phyloP scores from a whole-genome alignment of 78 protist species.

The Planoprotostelium fungivorum region DNA sequence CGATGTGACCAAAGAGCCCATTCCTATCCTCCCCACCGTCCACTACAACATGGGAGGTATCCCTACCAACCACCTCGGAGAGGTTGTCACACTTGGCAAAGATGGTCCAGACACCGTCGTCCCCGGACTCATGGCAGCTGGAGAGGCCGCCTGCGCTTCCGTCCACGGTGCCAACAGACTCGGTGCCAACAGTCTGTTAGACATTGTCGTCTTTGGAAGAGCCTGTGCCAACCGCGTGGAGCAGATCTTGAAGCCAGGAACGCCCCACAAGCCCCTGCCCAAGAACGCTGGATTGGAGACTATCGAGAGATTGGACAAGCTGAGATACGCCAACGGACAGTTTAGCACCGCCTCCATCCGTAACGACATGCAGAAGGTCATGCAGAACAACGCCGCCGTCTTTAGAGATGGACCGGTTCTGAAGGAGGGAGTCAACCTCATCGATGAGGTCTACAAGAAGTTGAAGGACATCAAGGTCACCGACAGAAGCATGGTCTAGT shows the following conservation, averaged over 20 bases:
- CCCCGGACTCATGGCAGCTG: constrained; percentile 96
- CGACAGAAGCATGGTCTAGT: constrained; percentile 59
- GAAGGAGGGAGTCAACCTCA: constrained; percentile 73
- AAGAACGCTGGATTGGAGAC: constrained; percentile 81
- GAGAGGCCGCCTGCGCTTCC: constrained; percentile 94
- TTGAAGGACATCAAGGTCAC: constrained; percentile 66
- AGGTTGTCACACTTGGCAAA: constrained; percentile 57
- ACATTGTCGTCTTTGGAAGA: constrained; percentile 98
- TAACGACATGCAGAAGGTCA: constrained; percentile 77
- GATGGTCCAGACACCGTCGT: constrained; percentile 57
- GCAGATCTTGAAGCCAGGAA: constrained; percentile 33
- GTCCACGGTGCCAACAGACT: constrained; percentile 98
- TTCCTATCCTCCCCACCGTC: constrained; percentile 98
- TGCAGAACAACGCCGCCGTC: constrained; percentile 93
- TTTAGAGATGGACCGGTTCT: constrained; percentile 79
- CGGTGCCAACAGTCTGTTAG: constrained; percentile 98
- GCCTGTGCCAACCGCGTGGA: constrained; percentile 77
- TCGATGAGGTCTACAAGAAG: constrained; percentile 55
- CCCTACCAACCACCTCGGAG: constrained; percentile 94
- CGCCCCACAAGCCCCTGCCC: constrained; percentile 62
- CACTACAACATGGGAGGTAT: constrained; percentile 99
- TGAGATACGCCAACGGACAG: constrained; percentile 82
- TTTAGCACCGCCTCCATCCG: constrained; percentile 80
- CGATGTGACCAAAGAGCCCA: constrained; percentile 98
- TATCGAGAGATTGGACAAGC: constrained; percentile 82